These are phyloP conservation scores for Talaromyces verruculosus DNA, from an alignment of 2,329 filamentous ascomycete species.

Conservation along the genomic window DNA sequence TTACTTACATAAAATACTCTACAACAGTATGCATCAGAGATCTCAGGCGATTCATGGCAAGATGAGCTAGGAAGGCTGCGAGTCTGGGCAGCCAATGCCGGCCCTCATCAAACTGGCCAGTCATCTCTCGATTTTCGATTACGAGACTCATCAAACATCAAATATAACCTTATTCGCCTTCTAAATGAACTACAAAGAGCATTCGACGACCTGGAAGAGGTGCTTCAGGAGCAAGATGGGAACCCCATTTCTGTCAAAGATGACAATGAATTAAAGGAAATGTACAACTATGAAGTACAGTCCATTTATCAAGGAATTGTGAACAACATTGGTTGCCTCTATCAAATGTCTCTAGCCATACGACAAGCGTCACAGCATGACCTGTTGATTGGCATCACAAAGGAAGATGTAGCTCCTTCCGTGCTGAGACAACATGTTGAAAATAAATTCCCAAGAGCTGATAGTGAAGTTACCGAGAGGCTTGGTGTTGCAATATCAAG, in stretches of 20 bases:
- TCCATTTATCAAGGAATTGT: not conserved
- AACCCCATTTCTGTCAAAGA: not conserved
- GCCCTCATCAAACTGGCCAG: not conserved
- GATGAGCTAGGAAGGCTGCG: not conserved
- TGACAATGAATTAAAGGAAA: not conserved
- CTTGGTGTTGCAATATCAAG: conserved; percentile 7
- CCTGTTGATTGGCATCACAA: not conserved
- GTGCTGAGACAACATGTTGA: not conserved
- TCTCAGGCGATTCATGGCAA: not conserved
- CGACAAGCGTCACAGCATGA: not conserved
- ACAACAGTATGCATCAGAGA: not conserved
- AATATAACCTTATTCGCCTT: not conserved
- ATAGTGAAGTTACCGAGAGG: not conserved
- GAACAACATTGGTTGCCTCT: not conserved
- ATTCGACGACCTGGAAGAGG: not conserved
- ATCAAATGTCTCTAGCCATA: not conserved
- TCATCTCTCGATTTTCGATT: not conserved
- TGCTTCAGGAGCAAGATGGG: not conserved
- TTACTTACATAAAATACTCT: not conserved
- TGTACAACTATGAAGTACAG: not conserved
- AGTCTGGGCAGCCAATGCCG: conserved; percentile 6
- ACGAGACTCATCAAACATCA: not conserved
- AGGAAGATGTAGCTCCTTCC: not conserved
- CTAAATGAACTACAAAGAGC: not conserved
- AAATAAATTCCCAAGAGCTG: not conserved